Base-by-base conservation (phyloP, 129 eudicot species). In the Centaurea solstitialis region DNA sequence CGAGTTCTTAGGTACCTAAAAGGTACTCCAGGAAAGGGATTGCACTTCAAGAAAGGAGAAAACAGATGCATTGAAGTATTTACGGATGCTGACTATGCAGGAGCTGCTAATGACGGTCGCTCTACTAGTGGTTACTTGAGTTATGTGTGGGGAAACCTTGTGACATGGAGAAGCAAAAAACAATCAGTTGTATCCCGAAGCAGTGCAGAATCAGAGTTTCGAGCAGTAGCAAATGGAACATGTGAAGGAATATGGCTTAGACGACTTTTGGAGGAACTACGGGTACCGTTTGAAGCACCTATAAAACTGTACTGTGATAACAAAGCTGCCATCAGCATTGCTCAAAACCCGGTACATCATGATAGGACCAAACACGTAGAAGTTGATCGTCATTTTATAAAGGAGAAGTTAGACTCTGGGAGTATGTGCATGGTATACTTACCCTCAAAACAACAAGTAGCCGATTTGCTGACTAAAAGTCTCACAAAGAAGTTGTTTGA, bases 221-320 rank as follows among this genome's bases (percentile, higher is more conserved):
- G 39, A 43, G 66, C 40, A 17, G 30, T 73, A 23, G 77, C 77
- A 6, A 28, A 23, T 17, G 62, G 62, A 7, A 40, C 18, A 11
- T 73, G 77, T 73, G 77, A 73, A 41, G 6, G 26, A 8, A 38
- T 73, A 8, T 39, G 77, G 38, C 30, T 73, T 10, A 73, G n/a
- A 26, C 40, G 5, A 1, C 33, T 73, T 3, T 9, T 43, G 13
- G 6, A 20, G 77, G 64, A 40, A 57, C 35, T 73, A 20, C 13
- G 66, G 9, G 22, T 22, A 20, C 30, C 26, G 22, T 22, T 64
- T 9, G 12, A 22, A 64, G 8, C 26, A 7, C 4, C 68, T 6
- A 62, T 61, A 4, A 18, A 17, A 61, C 8, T 61, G 5, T 50
- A 12, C 15, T 12, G 61, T 50, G 61, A 50, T n/a, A 50, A 50